Percentiles rank a stretch among this genome's conserved stretches.
Evolutionary conservation across 192 early-diverging fungal genomes (phyloP).

Genomic region (Chytriomyces hyalinus): DNA sequence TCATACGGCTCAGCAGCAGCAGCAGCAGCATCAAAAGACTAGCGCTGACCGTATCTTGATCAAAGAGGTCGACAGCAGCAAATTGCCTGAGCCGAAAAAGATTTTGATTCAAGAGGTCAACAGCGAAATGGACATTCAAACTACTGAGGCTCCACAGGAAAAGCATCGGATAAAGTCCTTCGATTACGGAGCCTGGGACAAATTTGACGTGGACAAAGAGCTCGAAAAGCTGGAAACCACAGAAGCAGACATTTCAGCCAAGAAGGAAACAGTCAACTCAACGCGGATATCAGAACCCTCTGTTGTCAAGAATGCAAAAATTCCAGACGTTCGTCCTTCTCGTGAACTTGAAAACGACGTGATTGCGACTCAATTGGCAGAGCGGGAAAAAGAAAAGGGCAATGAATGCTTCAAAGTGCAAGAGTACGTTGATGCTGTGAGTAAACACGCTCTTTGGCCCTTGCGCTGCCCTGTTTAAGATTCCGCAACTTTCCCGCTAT

Average conservation of each 20-base stretch:
- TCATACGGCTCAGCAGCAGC: not conserved
- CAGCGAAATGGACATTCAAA: not conserved
- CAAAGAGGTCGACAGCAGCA: not conserved
- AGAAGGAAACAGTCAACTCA: constrained; percentile 4
- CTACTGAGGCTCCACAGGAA: not conserved
- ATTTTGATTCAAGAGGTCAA: not conserved
- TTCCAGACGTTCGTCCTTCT: not conserved
- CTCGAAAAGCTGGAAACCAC: constrained; percentile 29
- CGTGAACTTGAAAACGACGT: constrained; percentile 10
- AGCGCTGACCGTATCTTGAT: not conserved
- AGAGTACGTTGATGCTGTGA: constrained; percentile 40
- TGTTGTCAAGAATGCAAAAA: not conserved
- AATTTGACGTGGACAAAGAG: constrained; percentile 40
- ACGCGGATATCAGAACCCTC: constrained; percentile 22
- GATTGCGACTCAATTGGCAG: constrained; percentile 23
- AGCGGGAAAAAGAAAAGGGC: constrained; percentile 38
- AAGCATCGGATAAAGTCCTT: constrained; percentile 35
- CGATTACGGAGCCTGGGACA: constrained; percentile 43
- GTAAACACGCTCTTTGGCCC: not conserved
- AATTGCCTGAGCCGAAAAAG: not conserved
- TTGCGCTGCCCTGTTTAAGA: not conserved
- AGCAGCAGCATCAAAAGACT: not conserved
- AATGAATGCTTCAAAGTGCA: constrained; percentile 38
- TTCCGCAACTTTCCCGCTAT: not conserved
- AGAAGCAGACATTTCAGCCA: not conserved